phyloP scores from a whole-genome alignment of 495 filamentous ascomycete species.

The Lichina pygmaea region DNA sequence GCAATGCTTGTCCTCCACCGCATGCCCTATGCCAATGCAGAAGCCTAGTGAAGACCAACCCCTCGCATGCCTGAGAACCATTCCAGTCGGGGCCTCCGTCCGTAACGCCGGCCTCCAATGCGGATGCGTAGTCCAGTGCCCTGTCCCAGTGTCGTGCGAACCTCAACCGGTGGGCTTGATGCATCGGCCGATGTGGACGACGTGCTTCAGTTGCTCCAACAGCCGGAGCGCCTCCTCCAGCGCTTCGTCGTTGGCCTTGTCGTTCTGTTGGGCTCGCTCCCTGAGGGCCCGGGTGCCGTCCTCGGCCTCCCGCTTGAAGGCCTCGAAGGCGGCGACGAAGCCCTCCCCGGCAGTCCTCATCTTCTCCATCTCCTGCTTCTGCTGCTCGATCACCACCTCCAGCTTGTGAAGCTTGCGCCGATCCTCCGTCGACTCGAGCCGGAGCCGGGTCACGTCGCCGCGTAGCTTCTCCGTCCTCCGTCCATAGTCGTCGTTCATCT shows the following conservation, averaged over 20 bases:
- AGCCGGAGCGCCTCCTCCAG: constrained; percentile 33
- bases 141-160: neutral
- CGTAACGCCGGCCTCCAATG: too few relatives aligned
- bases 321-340: constrained; percentile 25
- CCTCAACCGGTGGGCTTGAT: constrained; percentile 11
- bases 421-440: constrained; percentile 16
- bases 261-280: constrained; percentile 22
- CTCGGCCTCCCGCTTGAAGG: constrained; percentile 38
- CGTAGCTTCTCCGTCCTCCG: constrained; percentile 25
- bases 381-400: constrained; percentile 38
- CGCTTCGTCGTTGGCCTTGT: constrained; percentile 24
- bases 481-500: constrained; percentile 32
- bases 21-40: too few relatives aligned
- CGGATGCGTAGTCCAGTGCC: too few relatives aligned
- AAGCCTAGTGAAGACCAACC: too few relatives aligned
- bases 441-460: constrained; percentile 18
- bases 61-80: too few relatives aligned
- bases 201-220: constrained; percentile 40
- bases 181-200: constrained; percentile 20
- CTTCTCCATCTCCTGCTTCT: constrained; percentile 34
- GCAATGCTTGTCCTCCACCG: too few relatives aligned
- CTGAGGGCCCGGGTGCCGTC: constrained; percentile 27
- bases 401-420: constrained; percentile 31
- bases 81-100: too few relatives aligned
- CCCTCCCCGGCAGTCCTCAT: constrained; percentile 30